A percentile compares a stretch with the other conserved stretches of the same genome.
Evolutionary conservation across 495 filamentous ascomycete genomes (phyloP).

Genomic region (Annulohypoxylon moriforme): DNA sequence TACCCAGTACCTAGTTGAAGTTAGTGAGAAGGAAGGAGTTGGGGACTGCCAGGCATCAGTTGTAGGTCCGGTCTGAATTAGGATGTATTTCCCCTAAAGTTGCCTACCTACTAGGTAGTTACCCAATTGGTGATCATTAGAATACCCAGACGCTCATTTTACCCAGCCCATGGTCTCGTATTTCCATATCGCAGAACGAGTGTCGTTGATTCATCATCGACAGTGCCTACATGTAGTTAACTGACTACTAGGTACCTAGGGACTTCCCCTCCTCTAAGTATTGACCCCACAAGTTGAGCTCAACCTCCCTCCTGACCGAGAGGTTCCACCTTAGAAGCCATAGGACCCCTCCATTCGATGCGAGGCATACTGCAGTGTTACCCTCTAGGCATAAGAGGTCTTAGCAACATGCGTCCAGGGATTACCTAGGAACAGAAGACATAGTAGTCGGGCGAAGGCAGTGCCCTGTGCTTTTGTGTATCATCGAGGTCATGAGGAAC

Average conservation of each 20-base stretch:
- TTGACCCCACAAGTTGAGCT: slow-evolving; percentile 2
- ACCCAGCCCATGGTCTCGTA: neutral
- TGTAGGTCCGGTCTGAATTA: neutral
- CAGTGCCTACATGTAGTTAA: neutral
- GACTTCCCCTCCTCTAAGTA: neutral
- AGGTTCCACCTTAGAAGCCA: neutral
- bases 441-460: neutral
- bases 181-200: neutral
- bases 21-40: neutral
- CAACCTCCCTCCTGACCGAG: slow-evolving; percentile 10
- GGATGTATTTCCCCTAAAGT: neutral
- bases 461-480: neutral
- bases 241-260: neutral
- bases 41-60: neutral
- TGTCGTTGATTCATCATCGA: neutral
- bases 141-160: no score
- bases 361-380: slow-evolving; percentile 14
- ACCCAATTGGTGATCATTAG: neutral
- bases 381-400: neutral
- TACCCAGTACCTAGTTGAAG: neutral
- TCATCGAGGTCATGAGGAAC: neutral
- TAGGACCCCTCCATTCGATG: no score
- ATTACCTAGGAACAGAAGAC: neutral
- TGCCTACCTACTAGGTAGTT: neutral
- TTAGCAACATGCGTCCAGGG: neutral